Conservation (phyloP, 345 rosid genomes). For the Firmiana major region DNA sequence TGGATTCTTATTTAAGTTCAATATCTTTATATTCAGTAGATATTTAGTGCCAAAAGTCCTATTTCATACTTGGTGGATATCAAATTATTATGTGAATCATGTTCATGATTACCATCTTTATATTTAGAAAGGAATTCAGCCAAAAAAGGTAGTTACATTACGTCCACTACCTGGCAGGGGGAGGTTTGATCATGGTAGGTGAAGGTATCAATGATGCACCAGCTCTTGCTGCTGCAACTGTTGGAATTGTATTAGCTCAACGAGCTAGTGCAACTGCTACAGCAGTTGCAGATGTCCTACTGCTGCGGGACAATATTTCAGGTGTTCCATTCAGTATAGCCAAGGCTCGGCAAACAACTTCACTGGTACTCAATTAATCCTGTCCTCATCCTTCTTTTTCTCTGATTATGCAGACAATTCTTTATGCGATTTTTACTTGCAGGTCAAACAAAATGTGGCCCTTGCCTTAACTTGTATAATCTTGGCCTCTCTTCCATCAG, state of each 20-base stretch:
- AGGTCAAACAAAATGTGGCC: slow-evolving; percentile 94
- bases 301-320: slow-evolving; percentile 70
- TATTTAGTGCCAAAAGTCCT: background rate
- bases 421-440: slow-evolving; percentile 22
- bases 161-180: slow-evolving; percentile 47
- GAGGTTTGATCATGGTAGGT: slow-evolving; percentile 93
- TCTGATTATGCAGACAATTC: slow-evolving; percentile 5
- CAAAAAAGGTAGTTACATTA: background rate
- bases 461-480: slow-evolving; percentile 70
- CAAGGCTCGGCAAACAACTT: slow-evolving; percentile 83
- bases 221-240: slow-evolving; percentile 94
- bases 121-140: background rate
- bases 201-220: slow-evolving; percentile 99
- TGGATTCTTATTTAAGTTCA: slow-evolving; percentile 3
- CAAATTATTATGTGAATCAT: background rate
- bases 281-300: slow-evolving; percentile 87
- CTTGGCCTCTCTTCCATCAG: slow-evolving; percentile 82
- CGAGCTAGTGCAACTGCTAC: slow-evolving; percentile 97
- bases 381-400: background rate
- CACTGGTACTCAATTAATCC: slow-evolving; percentile 43
- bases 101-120: background rate
- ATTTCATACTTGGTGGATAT: too few species aligned
- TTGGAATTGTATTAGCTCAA: slow-evolving; percentile 93
- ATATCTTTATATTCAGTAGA: background rate
- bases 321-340: slow-evolving; percentile 88